These are phyloP conservation scores for Rhodotorula sp. DNA, from an alignment of 1,284 basidiomycete genomes.

Conservation along the genomic window DNA sequence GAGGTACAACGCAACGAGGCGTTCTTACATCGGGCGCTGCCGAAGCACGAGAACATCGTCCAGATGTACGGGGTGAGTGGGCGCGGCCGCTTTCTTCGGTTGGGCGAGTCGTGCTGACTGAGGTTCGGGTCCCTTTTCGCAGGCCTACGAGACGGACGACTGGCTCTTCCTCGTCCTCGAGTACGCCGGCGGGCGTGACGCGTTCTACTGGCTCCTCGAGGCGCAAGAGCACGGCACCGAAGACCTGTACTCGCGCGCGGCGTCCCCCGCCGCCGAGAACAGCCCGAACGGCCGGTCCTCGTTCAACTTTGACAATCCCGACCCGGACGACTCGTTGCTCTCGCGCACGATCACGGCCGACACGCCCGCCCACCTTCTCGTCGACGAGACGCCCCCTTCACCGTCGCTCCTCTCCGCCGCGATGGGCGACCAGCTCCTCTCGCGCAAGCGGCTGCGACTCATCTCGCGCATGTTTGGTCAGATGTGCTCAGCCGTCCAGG, in stretches of 20 bases:
- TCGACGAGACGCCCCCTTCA: constrained; percentile 76
- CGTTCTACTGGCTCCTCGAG: constrained; percentile 91
- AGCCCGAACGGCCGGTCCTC: neutral
- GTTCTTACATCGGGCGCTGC: constrained; percentile 90
- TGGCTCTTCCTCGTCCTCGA: constrained; percentile 81
- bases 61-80: constrained; percentile 65
- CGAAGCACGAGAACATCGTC: constrained; percentile 88
- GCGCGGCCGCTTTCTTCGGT: no score
- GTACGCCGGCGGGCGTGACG: constrained; percentile 85
- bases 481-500: constrained; percentile 96
- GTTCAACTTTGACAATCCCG: constrained; percentile 22
- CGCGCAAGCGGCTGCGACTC: constrained; percentile 79
- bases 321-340: constrained; percentile 32
- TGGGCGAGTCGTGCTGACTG: no score
- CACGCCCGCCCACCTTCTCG: constrained; percentile 26
- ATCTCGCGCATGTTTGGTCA: constrained; percentile 95
- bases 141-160: constrained; percentile 75
- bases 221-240: constrained; percentile 45
- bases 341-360: constrained; percentile 39
- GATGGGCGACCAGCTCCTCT: constrained; percentile 79
- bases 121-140: no score
- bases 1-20: constrained; percentile 88
- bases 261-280: constrained; percentile 25
- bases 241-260: constrained; percentile 35
- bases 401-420: constrained; percentile 78